Base-by-base conservation (phyloP, 495 filamentous ascomycete genomes). In the Aspergillus egyptiacus region DNA sequence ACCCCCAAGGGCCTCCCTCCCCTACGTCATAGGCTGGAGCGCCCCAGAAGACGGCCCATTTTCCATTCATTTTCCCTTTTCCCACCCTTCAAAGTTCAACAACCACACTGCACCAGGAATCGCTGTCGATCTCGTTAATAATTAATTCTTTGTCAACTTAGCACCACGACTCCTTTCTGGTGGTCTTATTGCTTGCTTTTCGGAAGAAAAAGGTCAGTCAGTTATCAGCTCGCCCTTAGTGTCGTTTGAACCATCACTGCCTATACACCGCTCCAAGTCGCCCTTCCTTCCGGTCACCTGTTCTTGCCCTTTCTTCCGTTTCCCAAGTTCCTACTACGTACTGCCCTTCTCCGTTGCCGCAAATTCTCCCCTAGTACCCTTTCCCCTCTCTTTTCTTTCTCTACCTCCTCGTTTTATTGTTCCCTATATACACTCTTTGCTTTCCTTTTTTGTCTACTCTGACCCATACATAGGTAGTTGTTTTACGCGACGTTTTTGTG, bases 11-110 rank as follows among this genome's bases (percentile, higher is more conserved):
- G n/a, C n/a, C n/a, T n/a, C n/a, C 57, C 13, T 51, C 20, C 36
- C 32, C 60, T 68, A 70, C 67, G 67, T 70, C 67, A 70, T 70
- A 58, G 42, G 44, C 39, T 51, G 47, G 54, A 47, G 48, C 48
- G 54, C 56, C 58, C 58, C 64, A 55, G 45, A 61, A 59, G 61
- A 59, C 63, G 54, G 51, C 41, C 51, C 60, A 62, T 61, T 54
- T 44, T 51, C 56, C 57, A 54, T 49, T 18, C 30, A 35, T 46
- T n/a, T n/a, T 34, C 22, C 43, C 28, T 46, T 45, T 46, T 46
- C 32, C 43, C 43, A 46, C 46, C 30, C 28, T 31, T 31, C 28
- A 31, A 31, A 6, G n/a, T 52, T 52, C 40, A 59, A 42, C 43
- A 49, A 46, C 51, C 62, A 55, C 43, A 13, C 32, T 14, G 24